phyloP scores from a whole-genome alignment of 1,139 yeast species.

The Debaryomyces sp. region DNA sequence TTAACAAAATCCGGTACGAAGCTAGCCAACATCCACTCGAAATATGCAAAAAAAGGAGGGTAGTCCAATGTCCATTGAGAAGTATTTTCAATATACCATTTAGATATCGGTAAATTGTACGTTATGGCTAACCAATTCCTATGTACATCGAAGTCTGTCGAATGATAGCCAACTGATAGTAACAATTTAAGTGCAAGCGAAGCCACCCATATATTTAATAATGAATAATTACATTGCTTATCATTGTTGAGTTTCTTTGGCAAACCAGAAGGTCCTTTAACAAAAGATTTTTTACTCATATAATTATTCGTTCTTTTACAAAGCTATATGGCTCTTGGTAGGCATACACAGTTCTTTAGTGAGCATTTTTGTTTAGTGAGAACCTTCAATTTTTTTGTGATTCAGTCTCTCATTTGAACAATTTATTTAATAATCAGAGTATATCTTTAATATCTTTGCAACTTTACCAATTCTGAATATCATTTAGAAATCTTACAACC shows the following conservation, averaged over 20 bases:
- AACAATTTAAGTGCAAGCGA: conserved; percentile 40
- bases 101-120: conserved; percentile 64
- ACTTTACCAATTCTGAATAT: not conserved
- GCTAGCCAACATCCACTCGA: conserved; percentile 78
- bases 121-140: conserved; percentile 97
- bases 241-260: not conserved
- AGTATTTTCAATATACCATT: conserved; percentile 86
- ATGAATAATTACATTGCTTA: conserved; percentile 22
- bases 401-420: not conserved
- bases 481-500: not conserved
- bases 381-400: not conserved
- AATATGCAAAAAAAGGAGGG: conserved; percentile 97
- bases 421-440: not conserved
- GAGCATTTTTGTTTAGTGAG: not conserved
- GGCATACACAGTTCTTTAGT: not conserved
- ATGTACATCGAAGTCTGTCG: conserved; percentile 97
- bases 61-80: conserved; percentile 96
- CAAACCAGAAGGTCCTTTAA: not conserved
- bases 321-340: not conserved
- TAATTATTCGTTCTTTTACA: not conserved
- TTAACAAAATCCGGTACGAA: conserved; percentile 67
- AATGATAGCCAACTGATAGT: conserved; percentile 55
- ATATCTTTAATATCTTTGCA: not conserved
- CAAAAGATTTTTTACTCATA: conserved; percentile 1
- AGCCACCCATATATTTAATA: conserved; percentile 43